Percentiles rank a stretch among this genome's conserved stretches.
Conservation (phyloP, 768 basidiomycete species). For the Crucibulum laeve region DNA sequence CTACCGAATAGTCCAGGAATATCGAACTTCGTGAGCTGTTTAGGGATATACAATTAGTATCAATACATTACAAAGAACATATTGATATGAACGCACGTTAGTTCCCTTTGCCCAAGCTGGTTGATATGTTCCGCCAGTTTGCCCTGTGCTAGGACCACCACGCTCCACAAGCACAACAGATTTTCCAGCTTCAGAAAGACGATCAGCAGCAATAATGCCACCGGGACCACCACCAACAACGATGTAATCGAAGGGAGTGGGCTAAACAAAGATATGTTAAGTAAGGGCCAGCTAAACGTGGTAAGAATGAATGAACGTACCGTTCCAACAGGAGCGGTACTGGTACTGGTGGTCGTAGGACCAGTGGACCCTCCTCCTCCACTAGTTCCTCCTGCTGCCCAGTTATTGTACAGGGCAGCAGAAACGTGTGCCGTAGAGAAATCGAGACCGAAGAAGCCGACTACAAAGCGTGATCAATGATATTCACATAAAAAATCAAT, state of each 20-base stretch:
- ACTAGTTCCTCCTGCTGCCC: slow-evolving; percentile 46
- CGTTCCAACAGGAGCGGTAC: slow-evolving; percentile 12
- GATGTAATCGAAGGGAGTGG: slow-evolving; percentile 48
- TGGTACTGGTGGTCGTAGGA: slow-evolving; percentile 24
- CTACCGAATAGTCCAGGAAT: slow-evolving; percentile 53
- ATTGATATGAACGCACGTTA: no score
- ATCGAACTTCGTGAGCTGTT: slow-evolving; percentile 61
- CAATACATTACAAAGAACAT: slow-evolving; percentile 7
- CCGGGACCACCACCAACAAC: slow-evolving; percentile 57
- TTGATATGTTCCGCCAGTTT: slow-evolving; percentile 55
- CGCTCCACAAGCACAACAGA: slow-evolving; percentile 60
- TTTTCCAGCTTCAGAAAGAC: slow-evolving; percentile 57
- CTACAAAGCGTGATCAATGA: slow-evolving; percentile 20
- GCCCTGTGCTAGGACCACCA: slow-evolving; percentile 55
- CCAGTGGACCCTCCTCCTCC: slow-evolving; percentile 16
- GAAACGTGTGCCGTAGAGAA: slow-evolving; percentile 43
- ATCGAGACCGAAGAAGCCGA: slow-evolving; percentile 56
- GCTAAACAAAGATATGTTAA: slow-evolving; percentile 16
- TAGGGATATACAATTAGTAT: background rate
- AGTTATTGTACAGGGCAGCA: slow-evolving; percentile 39
- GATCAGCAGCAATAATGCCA: slow-evolving; percentile 55
- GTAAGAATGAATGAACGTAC: background rate
- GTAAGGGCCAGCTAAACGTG: background rate
- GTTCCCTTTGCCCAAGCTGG: slow-evolving; percentile 44
- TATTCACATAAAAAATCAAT: background rate